These are phyloP conservation scores for Pseudopithomyces chartarum DNA, from an alignment of 2,329 filamentous ascomycete species.

Conservation along the genomic window DNA sequence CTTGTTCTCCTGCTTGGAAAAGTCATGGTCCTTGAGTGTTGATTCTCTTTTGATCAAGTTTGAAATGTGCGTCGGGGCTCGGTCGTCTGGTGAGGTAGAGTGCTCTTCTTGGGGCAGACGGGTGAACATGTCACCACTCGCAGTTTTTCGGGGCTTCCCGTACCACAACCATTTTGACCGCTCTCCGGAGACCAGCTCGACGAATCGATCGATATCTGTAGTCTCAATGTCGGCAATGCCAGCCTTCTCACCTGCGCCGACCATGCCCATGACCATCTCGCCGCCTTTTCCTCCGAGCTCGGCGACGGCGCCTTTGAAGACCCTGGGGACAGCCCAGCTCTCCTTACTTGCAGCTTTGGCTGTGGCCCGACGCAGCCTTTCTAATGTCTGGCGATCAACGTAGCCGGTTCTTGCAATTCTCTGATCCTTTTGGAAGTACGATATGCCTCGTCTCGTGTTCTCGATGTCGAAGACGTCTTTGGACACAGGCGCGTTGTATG, in stretches of 20 bases:
- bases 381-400: constrained; percentile 81
- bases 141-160: constrained; percentile 77
- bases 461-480: constrained; percentile 93
- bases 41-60: constrained; percentile 58
- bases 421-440: constrained; percentile 86
- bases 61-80: constrained; percentile 50
- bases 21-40: constrained; percentile 34
- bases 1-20: constrained; percentile 35
- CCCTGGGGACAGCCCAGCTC: constrained; percentile 88
- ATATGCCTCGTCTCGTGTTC: constrained; percentile 80
- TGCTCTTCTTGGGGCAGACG: constrained; percentile 44
- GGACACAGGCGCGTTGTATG: constrained; percentile 78
- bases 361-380: constrained; percentile 79
- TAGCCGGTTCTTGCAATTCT: constrained; percentile 78
- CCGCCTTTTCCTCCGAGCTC: constrained; percentile 93
- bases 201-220: constrained; percentile 82
- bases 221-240: constrained; percentile 94
- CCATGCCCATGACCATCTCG: constrained; percentile 95
- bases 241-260: constrained; percentile 79
- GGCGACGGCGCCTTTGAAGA: constrained; percentile 92
- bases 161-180: constrained; percentile 93
- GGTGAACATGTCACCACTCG: constrained; percentile 45
- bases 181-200: constrained; percentile 78
- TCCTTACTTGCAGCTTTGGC: constrained; percentile 89
- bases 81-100: constrained; percentile 62